Evolutionary conservation across 345 rosid species (phyloP), one percentile per base, ranked within the genome.

Genomic region (Camelina hispida): DNA sequence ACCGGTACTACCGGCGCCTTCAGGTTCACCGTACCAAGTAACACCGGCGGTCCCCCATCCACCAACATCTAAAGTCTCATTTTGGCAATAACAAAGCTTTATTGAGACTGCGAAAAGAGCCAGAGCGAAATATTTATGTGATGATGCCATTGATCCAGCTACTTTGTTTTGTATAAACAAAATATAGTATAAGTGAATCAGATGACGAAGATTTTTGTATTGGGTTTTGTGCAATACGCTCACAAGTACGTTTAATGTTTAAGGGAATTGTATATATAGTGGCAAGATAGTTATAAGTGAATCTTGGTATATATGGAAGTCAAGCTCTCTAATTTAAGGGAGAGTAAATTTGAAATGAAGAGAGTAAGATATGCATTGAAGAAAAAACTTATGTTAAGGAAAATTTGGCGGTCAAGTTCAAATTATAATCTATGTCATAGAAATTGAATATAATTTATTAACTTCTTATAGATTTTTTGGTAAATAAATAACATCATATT

Each of bases 21-120:
- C 22, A 58, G 89, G 78, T 53, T 75, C 73, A 7, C 96, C 91
- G 10, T 85, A 90, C 93, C 89, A 90, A 3, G 91, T 90, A 6
- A 86, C 88, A 3, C 81, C 84, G 3, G 84, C 91, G 5, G 34
- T 34, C n/a, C 81, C 80, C 85, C 84, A 86, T 28, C 57, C 57
- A 15, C 2, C 18, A 37, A 0, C 52, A 66, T 48, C 38, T 66
- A 40, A 14, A 22, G 73, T 65, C 13, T 38, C 38, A 51, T 72
- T 66, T 34, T 44, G 71, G 38, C 71, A 63, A 30, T 22, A 70
- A 62, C 71, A 70, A 62, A 63, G 37, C 3, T 47, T 71, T 14
- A 77, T 4, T 10, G 63, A 63, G 18, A 40, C 30, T 65, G 56
- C 47, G 9, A 34, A 67, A 50, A 68, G 35, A 52, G 72, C 34